Percentiles rank a stretch among this genome's conserved stretches.
phyloP scores from a whole-genome alignment of 805 yeast species.

The Yarrowia alimentaria region DNA sequence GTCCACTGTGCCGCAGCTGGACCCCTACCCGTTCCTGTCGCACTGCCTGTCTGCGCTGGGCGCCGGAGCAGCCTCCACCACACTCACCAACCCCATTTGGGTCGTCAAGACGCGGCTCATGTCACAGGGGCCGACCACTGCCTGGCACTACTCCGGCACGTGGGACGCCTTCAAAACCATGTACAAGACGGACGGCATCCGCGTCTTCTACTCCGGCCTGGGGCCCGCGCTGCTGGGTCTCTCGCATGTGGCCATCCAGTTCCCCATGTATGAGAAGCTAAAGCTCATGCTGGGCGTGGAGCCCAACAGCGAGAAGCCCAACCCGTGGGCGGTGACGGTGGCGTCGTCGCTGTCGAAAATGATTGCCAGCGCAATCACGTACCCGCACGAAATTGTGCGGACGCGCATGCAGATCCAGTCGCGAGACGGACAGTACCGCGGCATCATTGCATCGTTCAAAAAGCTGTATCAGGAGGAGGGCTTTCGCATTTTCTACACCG shows the following conservation, averaged over 20 bases:
- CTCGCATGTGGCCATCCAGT: slow-evolving; percentile 91
- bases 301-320: slow-evolving; percentile 15
- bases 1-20: slow-evolving; percentile 38
- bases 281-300: slow-evolving; percentile 49
- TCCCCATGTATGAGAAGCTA: slow-evolving; percentile 85
- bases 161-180: slow-evolving; percentile 79
- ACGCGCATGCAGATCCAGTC: slow-evolving; percentile 76
- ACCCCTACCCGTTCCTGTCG: slow-evolving; percentile 38
- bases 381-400: slow-evolving; percentile 93
- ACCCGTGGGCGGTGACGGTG: slow-evolving; percentile 36
- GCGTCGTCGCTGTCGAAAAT: slow-evolving; percentile 84
- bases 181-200: slow-evolving; percentile 73
- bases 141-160: slow-evolving; percentile 66
- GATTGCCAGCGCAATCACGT: slow-evolving; percentile 83
- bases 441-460: slow-evolving; percentile 40
- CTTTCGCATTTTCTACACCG: slow-evolving; percentile 78
- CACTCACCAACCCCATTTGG: slow-evolving; percentile 93
- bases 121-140: slow-evolving; percentile 48
- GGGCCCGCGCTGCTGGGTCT: slow-evolving; percentile 89
- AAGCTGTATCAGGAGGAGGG: slow-evolving; percentile 66
- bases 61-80: slow-evolving; percentile 85
- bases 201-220: slow-evolving; percentile 83
- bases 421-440: slow-evolving; percentile 36
- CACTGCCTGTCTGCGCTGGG: slow-evolving; percentile 65
- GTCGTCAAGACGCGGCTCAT: slow-evolving; percentile 92